These are phyloP conservation scores for Adenanthera pavonina DNA, from an alignment of 306 rosid species.

Conservation along the genomic window DNA sequence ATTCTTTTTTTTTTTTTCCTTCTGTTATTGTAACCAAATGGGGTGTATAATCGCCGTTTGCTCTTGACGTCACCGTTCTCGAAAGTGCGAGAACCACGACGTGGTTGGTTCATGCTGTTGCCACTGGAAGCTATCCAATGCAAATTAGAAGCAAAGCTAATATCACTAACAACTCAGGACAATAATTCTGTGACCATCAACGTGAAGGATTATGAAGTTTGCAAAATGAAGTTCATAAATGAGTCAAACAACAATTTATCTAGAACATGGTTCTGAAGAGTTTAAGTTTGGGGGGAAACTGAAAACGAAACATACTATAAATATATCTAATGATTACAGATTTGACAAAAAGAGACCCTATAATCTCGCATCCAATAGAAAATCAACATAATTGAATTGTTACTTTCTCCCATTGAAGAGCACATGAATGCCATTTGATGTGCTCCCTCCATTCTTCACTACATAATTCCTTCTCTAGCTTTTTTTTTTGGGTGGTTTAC, in stretches of 20 bases:
- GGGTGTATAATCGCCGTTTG: background rate
- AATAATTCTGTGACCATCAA: slow-evolving; percentile 1
- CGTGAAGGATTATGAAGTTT: background rate
- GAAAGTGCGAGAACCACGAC: background rate
- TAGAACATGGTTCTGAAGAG: no score
- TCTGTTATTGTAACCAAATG: no score
- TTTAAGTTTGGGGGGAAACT: no score
- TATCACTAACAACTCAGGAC: slow-evolving; percentile 9
- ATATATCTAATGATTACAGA: background rate
- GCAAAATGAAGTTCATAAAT: no score
- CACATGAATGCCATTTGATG: slow-evolving; percentile 22
- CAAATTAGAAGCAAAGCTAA: slow-evolving; percentile 2
- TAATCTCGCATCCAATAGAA: slow-evolving; percentile 22
- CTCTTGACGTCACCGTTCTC: slow-evolving; percentile 21
- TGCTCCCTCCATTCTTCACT: background rate
- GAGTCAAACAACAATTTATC: no score
- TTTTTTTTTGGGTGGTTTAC: no score
- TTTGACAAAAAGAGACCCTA: background rate
- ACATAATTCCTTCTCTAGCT: no score
- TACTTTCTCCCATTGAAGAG: slow-evolving; percentile 14
- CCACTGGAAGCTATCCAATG: background rate
- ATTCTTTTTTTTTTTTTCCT: no score
- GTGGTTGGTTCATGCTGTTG: background rate
- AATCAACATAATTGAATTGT: slow-evolving; percentile 26
- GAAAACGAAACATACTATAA: background rate